Base-by-base conservation (phyloP, 1,139 yeast genomes). In the Lodderomyces margitis region DNA sequence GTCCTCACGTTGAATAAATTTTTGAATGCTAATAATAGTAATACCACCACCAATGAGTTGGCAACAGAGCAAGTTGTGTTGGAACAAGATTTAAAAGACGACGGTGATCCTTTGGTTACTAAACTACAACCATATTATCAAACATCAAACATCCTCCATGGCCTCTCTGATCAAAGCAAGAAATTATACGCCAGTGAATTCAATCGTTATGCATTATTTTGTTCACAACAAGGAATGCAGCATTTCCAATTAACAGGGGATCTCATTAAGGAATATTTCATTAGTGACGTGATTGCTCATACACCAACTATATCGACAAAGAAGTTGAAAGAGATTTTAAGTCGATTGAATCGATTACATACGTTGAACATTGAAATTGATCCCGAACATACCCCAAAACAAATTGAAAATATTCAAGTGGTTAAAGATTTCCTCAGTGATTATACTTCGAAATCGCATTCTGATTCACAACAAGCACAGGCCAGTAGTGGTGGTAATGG, bases 1-100 rank as follows among this genome's bases (percentile, higher is more conserved):
- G 64, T 83, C 4, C 80, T 82, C 46, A 66, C 83, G 12, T 80
- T 48, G 17, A 48, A 48, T 30, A 40, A 38, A 17, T 44, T 46
- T 38, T 36, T 47, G 30, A 46, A 44, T 19, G 35, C 38, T 11
- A 37, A 21, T 9, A 17, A 16, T 16, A 36, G 6, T 19, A 12
- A 31, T 10, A 24, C 27, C 17, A n/a, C 27, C n/a, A 11, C 34
- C 20, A 10, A 4, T 11, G 34, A 11, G 4, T 9, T n/a, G 8
- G 12, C 19, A 11, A 11, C 16, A 3, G 20, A 35, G 3, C 38
- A 36, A 25, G 5, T 25, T 12, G 21, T 17, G 2, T 5, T 14
- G 4, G 10, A 9, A 8, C 28, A 21, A 2, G 40, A 28, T 11
- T 16, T 17, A 11, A 36, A 31, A 4, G 25, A 20, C 6, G 36